Evolutionary conservation across 495 filamentous ascomycete species (phyloP).

Genomic region (Neurospora cerealis): DNA sequence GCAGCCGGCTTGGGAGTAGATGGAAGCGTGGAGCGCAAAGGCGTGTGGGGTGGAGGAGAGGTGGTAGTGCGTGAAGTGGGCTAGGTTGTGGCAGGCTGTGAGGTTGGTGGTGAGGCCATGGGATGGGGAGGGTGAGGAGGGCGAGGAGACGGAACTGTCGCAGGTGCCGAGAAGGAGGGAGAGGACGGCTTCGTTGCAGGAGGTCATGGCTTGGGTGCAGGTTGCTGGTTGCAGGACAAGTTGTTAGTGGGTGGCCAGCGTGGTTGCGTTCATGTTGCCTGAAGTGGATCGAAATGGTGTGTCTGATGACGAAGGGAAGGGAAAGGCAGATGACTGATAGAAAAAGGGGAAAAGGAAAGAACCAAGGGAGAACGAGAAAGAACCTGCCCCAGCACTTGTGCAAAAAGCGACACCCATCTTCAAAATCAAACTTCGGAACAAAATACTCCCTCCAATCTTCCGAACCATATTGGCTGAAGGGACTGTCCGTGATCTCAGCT

Average conservation of each 20-base stretch:
- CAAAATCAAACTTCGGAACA: slow-evolving; percentile 6
- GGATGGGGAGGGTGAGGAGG: background rate
- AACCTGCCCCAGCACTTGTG: background rate
- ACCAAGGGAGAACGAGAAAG: background rate
- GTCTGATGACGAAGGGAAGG: background rate
- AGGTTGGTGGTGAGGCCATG: background rate
- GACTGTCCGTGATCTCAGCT: background rate
- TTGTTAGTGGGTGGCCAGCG: slow-evolving; percentile 2
- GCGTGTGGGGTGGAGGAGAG: background rate
- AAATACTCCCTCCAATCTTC: background rate
- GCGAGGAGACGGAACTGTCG: background rate
- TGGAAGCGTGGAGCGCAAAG: background rate
- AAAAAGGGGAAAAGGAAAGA: background rate
- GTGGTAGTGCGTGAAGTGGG: slow-evolving; percentile 1
- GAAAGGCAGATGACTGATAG: background rate
- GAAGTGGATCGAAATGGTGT: background rate
- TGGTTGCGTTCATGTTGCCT: background rate
- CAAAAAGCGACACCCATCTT: background rate
- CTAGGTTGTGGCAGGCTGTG: background rate
- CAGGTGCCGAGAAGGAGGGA: slow-evolving; percentile 2
- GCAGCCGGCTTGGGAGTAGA: background rate
- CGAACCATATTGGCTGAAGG: slow-evolving; percentile 5
- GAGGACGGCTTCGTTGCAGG: slow-evolving; percentile 8
- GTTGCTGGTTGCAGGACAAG: background rate
- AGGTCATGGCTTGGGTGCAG: background rate